These are phyloP conservation scores for Pholiota microspora DNA, from an alignment of 768 basidiomycete species.

Conservation along the genomic window DNA sequence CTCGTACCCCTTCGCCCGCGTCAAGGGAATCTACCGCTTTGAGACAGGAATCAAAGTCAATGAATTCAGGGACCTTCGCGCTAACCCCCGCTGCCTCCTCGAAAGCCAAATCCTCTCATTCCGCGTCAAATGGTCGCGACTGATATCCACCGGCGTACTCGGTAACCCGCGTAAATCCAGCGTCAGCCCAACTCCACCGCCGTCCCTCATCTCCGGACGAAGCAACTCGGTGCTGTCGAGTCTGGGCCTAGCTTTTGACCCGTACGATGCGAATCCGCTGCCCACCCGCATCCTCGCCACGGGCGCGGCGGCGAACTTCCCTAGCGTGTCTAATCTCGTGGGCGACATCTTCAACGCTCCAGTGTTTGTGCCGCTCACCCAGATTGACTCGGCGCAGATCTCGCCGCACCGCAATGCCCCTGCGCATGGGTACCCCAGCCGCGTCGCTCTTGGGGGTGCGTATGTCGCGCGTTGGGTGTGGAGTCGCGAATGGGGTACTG, in stretches of 20 bases:
- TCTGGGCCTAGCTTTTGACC: conserved; percentile 73
- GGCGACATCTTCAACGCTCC: conserved; percentile 84
- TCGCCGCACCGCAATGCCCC: conserved; percentile 75
- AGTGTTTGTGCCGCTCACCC: conserved; percentile 70
- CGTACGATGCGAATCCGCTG: conserved; percentile 67
- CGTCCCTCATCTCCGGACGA: conserved; percentile 22
- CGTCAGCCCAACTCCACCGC: conserved; percentile 33
- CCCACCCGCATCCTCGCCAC: conserved; percentile 68
- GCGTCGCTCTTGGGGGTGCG: conserved; percentile 71
- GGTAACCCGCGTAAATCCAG: conserved; percentile 39
- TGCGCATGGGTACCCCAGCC: conserved; percentile 62
- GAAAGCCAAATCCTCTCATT: conserved; percentile 82
- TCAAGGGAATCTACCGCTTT: conserved; percentile 85
- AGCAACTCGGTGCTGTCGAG: conserved; percentile 34
- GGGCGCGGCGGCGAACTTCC: conserved; percentile 84
- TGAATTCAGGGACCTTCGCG: conserved; percentile 85
- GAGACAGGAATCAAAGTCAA: conserved; percentile 86
- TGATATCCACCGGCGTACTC: conserved; percentile 67
- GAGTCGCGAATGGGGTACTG: conserved; percentile 59
- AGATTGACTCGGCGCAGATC: conserved; percentile 75
- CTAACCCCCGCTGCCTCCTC: conserved; percentile 83
- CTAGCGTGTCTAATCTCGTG: conserved; percentile 73
- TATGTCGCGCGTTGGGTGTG: conserved; percentile 87
- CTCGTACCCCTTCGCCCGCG: conserved; percentile 69
- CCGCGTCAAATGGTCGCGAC: conserved; percentile 78